phyloP scores from a whole-genome alignment of 345 rosid species.

The Cardiospermum halicacabum region DNA sequence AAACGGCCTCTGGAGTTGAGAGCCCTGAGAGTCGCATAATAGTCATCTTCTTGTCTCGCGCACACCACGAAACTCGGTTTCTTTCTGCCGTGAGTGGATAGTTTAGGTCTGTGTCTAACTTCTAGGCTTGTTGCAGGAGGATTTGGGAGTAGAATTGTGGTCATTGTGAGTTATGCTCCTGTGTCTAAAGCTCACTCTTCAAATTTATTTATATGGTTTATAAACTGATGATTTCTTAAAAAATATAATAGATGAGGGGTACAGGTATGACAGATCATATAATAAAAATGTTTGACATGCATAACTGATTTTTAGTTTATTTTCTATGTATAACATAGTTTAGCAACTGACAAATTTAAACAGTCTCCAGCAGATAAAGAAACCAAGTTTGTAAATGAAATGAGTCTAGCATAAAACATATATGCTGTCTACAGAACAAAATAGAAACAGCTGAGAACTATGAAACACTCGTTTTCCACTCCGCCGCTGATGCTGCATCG shows the following conservation, averaged over 20 bases:
- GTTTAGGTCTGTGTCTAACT: constrained; percentile 7
- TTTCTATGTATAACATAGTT: too few species aligned
- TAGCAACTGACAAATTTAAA: too few species aligned
- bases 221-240: too few species aligned
- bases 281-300: too few species aligned
- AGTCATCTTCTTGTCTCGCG: constrained; percentile 60
- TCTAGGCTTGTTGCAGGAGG: constrained; percentile 11
- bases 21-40: constrained; percentile 73
- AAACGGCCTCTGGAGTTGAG: constrained; percentile 82
- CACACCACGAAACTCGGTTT: constrained; percentile 25
- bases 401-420: neutral
- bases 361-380: too few species aligned
- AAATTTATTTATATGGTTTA: too few species aligned
- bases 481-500: neutral
- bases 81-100: constrained; percentile 10
- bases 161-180: constrained; percentile 11
- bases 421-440: too few species aligned
- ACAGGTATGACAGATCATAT: too few species aligned
- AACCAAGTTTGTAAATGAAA: too few species aligned
- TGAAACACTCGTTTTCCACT: neutral
- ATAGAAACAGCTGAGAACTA: too few species aligned
- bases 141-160: constrained; percentile 24
- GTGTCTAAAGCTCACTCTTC: neutral
- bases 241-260: too few species aligned
- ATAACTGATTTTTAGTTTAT: too few species aligned